Evolutionary conservation across 805 yeast species (phyloP), one percentile per base, ranked within the genome.

Genomic region (Hanseniaspora nectarophila): DNA sequence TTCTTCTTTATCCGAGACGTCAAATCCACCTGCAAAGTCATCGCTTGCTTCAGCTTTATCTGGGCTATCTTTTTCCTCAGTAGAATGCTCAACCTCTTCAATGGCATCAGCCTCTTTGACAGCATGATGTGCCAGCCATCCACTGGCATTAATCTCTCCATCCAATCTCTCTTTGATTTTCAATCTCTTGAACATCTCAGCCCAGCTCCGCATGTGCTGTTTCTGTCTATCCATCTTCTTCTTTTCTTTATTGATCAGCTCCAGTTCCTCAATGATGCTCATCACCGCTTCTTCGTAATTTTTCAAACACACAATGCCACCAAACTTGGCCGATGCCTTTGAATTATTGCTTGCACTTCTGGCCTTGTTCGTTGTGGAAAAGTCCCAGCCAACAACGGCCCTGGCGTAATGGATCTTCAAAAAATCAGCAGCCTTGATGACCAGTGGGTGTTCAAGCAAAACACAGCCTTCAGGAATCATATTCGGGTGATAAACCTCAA

Each of bases 371-470:
- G 23, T 26, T 2, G 97, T 97, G 4, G 80, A 78, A 66, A 85
- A 92, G 53, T 86, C 92, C 67, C 92, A 90, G 0, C 89, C 86
- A 2, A 82, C 81, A 2, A 88, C 89, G 0, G 97, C 97, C 45
- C 78, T 81, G 0, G 95, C 97, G 68, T 73, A 87, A 57, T 86
- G 95, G 6, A 90, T 73, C 0, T 75, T 78, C 10, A 89, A 59
- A 0, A 79, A 61, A 54, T 74, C 75, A 0, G 95, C 95, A 0
- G 97, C 96, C 45, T 71, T 72, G 35, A 75, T 78, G 0, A 84
- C 78, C 53, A 73, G 65, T 35, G 75, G 73, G 58, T 76, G 66
- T 5, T 73, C 68, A 5, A 88, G 67, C 51, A 85, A 75, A 10
- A 70, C 74, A 8, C 85, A 94, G 21, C 90, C 89, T 16, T 68